phyloP scores from a whole-genome alignment of 1,284 basidiomycete genomes.

The Neonothopanus nambi region DNA sequence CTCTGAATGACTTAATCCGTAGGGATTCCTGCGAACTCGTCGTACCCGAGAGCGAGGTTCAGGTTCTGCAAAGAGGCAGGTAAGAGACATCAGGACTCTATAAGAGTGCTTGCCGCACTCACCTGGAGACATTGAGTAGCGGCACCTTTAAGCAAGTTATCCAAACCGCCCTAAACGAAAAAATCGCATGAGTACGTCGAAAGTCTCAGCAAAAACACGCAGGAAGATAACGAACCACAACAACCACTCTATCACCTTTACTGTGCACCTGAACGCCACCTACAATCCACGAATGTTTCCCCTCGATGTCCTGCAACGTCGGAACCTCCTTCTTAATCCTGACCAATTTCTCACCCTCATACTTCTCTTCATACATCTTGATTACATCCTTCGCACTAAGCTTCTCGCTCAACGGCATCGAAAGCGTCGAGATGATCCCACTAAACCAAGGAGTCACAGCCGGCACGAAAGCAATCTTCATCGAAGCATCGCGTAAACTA shows the following conservation, averaged over 20 bases:
- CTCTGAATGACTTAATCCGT: not conserved
- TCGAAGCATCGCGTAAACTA: slow-evolving; percentile 42
- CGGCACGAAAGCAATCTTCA: slow-evolving; percentile 88
- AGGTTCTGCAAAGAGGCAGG: slow-evolving; percentile 68
- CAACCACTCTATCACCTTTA: slow-evolving; percentile 84
- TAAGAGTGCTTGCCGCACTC: slow-evolving; percentile 26
- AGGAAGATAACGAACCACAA: slow-evolving; percentile 68
- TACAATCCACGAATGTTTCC: slow-evolving; percentile 86
- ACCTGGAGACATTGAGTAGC: slow-evolving; percentile 97
- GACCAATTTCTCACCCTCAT: slow-evolving; percentile 76
- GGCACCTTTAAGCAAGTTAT: slow-evolving; percentile 96
- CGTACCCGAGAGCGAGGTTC: slow-evolving; percentile 92
- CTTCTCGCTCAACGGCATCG: slow-evolving; percentile 72
- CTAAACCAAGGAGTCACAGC: slow-evolving; percentile 94
- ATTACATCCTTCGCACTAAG: slow-evolving; percentile 75
- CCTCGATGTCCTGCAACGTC: slow-evolving; percentile 75
- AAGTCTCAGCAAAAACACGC: not conserved
- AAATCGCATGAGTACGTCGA: slow-evolving; percentile 13
- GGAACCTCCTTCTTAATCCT: slow-evolving; percentile 71
- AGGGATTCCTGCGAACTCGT: slow-evolving; percentile 87
- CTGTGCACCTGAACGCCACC: slow-evolving; percentile 96
- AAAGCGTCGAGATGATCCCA: slow-evolving; percentile 88
- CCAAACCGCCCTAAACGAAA: slow-evolving; percentile 82
- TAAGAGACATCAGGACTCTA: slow-evolving; percentile 1
- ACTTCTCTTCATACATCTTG: slow-evolving; percentile 78